These are phyloP conservation scores for Trichophyton equinum DNA, from an alignment of 2,329 filamentous ascomycete genomes.

Conservation along the genomic window DNA sequence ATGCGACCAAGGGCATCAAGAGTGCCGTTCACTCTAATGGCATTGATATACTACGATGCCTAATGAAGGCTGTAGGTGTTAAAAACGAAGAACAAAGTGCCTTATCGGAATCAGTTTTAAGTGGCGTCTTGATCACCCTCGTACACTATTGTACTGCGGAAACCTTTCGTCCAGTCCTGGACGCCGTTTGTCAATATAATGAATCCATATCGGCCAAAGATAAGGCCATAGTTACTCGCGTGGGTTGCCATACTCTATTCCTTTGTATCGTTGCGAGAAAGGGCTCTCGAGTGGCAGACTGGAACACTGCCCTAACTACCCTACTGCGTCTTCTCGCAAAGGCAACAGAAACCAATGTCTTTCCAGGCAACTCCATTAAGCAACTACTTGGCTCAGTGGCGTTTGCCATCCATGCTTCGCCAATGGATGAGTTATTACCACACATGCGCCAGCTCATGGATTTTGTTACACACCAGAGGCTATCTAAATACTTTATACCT, in stretches of 20 bases:
- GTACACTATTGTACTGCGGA: slow-evolving; percentile 69
- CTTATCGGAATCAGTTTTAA: slow-evolving; percentile 48
- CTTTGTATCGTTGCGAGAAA: slow-evolving; percentile 67
- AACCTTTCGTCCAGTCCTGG: slow-evolving; percentile 57
- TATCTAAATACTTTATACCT: slow-evolving; percentile 62
- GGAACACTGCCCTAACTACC: slow-evolving; percentile 51
- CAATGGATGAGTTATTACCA: slow-evolving; percentile 66
- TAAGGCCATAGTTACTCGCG: slow-evolving; percentile 24
- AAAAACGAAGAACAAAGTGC: slow-evolving; percentile 21
- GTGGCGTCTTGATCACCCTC: slow-evolving; percentile 64
- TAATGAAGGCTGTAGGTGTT: slow-evolving; percentile 29
- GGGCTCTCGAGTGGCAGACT: slow-evolving; percentile 60
- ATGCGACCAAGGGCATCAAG: slow-evolving; percentile 57
- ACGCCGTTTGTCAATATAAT: slow-evolving; percentile 46
- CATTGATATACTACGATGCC: slow-evolving; percentile 39
- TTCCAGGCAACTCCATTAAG: slow-evolving; percentile 20
- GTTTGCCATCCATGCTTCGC: slow-evolving; percentile 60
- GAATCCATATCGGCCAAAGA: slow-evolving; percentile 24
- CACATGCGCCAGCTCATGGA: slow-evolving; percentile 54
- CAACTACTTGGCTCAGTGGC: slow-evolving; percentile 39
- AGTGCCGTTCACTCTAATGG: slow-evolving; percentile 47
- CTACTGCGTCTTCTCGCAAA: slow-evolving; percentile 42
- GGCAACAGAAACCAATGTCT: slow-evolving; percentile 16
- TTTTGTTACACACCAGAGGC: slow-evolving; percentile 49
- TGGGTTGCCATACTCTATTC: slow-evolving; percentile 35